A percentile compares a stretch with the other conserved stretches of the same genome.
Evolutionary conservation across 1,284 basidiomycete genomes (phyloP).

Genomic region (Malassezia obtusa): DNA sequence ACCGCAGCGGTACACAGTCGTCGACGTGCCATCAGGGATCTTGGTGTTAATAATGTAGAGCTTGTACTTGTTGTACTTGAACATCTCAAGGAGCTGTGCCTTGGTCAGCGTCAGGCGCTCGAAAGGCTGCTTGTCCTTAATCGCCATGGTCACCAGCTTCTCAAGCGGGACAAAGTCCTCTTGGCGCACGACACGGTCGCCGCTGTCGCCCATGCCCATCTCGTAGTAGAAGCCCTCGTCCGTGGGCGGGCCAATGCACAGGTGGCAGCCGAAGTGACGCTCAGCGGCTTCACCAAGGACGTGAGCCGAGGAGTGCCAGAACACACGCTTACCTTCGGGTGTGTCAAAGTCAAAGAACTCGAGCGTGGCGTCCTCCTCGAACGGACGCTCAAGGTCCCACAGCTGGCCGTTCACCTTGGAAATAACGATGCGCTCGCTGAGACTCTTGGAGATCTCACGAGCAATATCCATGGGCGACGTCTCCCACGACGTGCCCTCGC

Average conservation of each 20-base stretch:
- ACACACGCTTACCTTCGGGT: slow-evolving; percentile 74
- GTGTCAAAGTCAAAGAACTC: slow-evolving; percentile 89
- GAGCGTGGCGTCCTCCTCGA: slow-evolving; percentile 71
- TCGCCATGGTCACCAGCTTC: slow-evolving; percentile 71
- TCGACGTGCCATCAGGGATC: slow-evolving; percentile 89
- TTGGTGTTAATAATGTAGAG: slow-evolving; percentile 89
- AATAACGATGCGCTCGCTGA: slow-evolving; percentile 83
- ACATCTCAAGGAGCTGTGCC: slow-evolving; percentile 91
- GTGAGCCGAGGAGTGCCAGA: slow-evolving; percentile 99
- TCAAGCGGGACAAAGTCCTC: slow-evolving; percentile 82
- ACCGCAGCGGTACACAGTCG: slow-evolving; percentile 96
- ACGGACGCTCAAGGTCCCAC: slow-evolving; percentile 89
- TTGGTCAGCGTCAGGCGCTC: slow-evolving; percentile 88
- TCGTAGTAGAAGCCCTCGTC: slow-evolving; percentile 99
- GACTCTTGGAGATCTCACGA: slow-evolving; percentile 71
- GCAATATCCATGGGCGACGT: slow-evolving; percentile 91
- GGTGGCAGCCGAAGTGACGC: slow-evolving; percentile 90
- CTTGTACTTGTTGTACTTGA: slow-evolving; percentile 99
- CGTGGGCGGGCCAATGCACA: slow-evolving; percentile 92
- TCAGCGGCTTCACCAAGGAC: slow-evolving; percentile 97
- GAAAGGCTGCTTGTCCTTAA: slow-evolving; percentile 96
- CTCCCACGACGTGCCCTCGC: slow-evolving; percentile 81
- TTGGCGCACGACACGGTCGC: slow-evolving; percentile 44
- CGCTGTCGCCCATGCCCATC: slow-evolving; percentile 57
- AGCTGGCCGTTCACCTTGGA: slow-evolving; percentile 83